A percentile compares a stretch with the other conserved stretches of the same genome.
Conservation (phyloP, 2,329 filamentous ascomycete species). For the Cercospora janseana region DNA sequence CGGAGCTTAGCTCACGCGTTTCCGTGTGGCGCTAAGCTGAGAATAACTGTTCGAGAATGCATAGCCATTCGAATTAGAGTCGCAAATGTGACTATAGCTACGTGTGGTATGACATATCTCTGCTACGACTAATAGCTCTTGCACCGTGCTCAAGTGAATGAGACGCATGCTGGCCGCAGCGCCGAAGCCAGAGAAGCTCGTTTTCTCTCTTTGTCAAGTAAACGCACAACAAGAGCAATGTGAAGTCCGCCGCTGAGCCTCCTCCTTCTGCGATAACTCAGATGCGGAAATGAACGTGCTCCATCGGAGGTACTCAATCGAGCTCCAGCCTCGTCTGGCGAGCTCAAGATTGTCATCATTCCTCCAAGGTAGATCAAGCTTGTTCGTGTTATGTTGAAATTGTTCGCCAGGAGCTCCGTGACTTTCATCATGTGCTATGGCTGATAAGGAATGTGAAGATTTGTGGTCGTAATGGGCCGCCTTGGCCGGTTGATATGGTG, state of each 20-base stretch:
- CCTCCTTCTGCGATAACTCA: slow-evolving; percentile 14
- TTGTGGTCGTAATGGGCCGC: slow-evolving; percentile 14
- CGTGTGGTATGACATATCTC: slow-evolving; percentile 11
- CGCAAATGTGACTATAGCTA: slow-evolving; percentile 8
- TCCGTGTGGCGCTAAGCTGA: too few relatives aligned
- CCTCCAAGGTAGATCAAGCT: slow-evolving; percentile 21
- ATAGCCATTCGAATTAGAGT: slow-evolving; percentile 12
- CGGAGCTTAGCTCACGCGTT: too few relatives aligned
- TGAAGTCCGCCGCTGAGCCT: slow-evolving; percentile 26
- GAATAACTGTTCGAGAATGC: background rate
- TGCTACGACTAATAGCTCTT: slow-evolving; percentile 18
- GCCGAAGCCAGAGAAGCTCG: slow-evolving; percentile 9
- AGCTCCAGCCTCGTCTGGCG: slow-evolving; percentile 29
- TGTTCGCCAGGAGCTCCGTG: slow-evolving; percentile 7
- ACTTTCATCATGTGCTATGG: slow-evolving; percentile 21
- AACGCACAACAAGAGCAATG: slow-evolving; percentile 14
- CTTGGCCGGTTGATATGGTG: slow-evolving; percentile 11
- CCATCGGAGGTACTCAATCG: slow-evolving; percentile 32
- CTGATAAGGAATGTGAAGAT: slow-evolving; percentile 5
- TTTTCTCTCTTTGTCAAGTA: slow-evolving; percentile 2
- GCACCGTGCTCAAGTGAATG: slow-evolving; percentile 21
- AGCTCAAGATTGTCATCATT: slow-evolving; percentile 38
- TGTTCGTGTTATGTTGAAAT: slow-evolving; percentile 17
- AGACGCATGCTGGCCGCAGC: slow-evolving; percentile 23
- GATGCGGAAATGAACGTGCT: slow-evolving; percentile 14